Conservation (phyloP, 2,329 filamentous ascomycete species). For the Claviceps capensis region DNA sequence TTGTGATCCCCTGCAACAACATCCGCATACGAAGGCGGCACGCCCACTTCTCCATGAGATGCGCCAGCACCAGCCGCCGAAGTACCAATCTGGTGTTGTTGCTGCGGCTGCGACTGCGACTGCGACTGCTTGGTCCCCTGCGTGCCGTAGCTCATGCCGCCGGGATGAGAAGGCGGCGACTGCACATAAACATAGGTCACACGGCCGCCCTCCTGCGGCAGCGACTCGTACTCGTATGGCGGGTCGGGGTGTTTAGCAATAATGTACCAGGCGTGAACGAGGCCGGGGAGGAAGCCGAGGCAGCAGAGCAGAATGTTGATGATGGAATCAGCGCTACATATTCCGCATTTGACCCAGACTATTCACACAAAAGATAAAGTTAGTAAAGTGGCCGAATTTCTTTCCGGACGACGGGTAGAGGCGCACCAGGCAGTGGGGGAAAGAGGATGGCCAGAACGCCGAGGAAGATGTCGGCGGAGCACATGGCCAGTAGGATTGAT, state of each 20-base stretch:
- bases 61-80: slow-evolving; percentile 18
- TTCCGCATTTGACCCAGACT: slow-evolving; percentile 95
- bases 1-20: slow-evolving; percentile 85
- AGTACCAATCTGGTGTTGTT: no score
- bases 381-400: background rate
- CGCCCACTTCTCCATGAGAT: slow-evolving; percentile 24
- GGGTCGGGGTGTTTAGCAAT: slow-evolving; percentile 78
- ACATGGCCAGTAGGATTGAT: slow-evolving; percentile 28
- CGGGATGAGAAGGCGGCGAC: slow-evolving; percentile 17
- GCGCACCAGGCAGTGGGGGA: slow-evolving; percentile 36
- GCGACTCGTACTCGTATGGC: slow-evolving; percentile 53
- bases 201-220: slow-evolving; percentile 43
- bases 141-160: slow-evolving; percentile 11
- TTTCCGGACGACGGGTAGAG: no score
- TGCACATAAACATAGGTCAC: slow-evolving; percentile 72
- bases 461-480: slow-evolving; percentile 47
- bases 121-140: background rate
- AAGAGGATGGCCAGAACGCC: slow-evolving; percentile 19
- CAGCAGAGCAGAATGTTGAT: slow-evolving; percentile 89
- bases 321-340: slow-evolving; percentile 83
- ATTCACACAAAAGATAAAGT: background rate
- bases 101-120: no score
- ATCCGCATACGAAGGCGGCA: slow-evolving; percentile 79
- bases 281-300: slow-evolving; percentile 69
- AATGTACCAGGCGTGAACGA: slow-evolving; percentile 96